Evolutionary conservation across 495 filamentous ascomycete species (phyloP).

Genomic region (Podospora appendiculata): DNA sequence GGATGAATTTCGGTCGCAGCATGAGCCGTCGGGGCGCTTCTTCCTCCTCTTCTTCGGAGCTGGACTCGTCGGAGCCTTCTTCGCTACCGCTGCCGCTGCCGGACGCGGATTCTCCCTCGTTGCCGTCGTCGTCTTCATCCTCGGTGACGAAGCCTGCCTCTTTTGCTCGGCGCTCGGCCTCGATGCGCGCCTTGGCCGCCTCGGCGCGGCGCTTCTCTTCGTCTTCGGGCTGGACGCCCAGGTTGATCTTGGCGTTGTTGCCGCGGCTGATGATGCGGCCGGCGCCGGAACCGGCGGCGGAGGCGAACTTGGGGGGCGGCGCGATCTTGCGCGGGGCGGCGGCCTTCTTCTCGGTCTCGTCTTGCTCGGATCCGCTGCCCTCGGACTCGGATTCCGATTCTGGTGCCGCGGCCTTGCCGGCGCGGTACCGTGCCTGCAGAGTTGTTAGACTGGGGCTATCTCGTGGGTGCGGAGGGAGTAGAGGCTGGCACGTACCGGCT

Average conservation of each 20-base stretch:
- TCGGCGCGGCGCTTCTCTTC: slow-evolving; percentile 34
- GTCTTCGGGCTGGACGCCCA: slow-evolving; percentile 40
- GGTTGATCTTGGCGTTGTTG: slow-evolving; percentile 59
- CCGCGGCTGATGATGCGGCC: slow-evolving; percentile 47
- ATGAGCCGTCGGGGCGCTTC: slow-evolving; percentile 70
- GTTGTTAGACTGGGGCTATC: too few species aligned
- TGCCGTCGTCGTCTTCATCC: slow-evolving; percentile 28
- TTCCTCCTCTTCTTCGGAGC: slow-evolving; percentile 35
- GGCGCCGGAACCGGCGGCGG: slow-evolving; percentile 44
- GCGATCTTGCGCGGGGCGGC: slow-evolving; percentile 27
- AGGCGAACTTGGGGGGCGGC: slow-evolving; percentile 51
- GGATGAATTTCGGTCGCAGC: slow-evolving; percentile 84
- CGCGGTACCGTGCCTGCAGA: slow-evolving; percentile 59
- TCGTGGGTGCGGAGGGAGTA: too few species aligned
- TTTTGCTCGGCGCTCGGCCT: slow-evolving; percentile 39
- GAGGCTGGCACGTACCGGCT: slow-evolving; percentile 32
- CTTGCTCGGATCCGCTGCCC: slow-evolving; percentile 41
- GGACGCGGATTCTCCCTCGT: slow-evolving; percentile 16
- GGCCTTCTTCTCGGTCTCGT: slow-evolving; percentile 20
- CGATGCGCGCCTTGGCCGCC: slow-evolving; percentile 33
- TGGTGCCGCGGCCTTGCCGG: slow-evolving; percentile 71
- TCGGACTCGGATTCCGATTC: slow-evolving; percentile 58
- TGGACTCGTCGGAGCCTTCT: slow-evolving; percentile 35
- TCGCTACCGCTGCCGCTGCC: slow-evolving; percentile 30
- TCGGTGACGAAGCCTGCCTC: slow-evolving; percentile 77